Evolutionary conservation across 176 grass and related monocot species (phyloP).

Genomic region (Oryza glumipatula): DNA sequence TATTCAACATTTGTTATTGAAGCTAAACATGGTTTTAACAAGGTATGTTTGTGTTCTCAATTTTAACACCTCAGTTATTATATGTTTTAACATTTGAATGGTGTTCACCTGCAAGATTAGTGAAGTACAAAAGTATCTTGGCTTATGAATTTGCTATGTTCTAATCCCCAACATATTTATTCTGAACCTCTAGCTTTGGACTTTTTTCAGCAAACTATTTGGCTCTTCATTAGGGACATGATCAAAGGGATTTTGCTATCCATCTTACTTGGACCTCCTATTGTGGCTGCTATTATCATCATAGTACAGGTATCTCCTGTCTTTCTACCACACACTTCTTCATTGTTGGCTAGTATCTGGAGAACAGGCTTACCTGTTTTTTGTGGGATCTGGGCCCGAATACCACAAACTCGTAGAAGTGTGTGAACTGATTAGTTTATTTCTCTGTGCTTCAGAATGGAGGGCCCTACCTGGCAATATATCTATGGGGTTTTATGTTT

Average conservation of each 20-base stretch:
- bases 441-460: conserved; percentile 75
- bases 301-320: conserved; percentile 83
- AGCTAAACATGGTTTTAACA: conserved; percentile 93
- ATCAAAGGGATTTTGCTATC: conserved; percentile 90
- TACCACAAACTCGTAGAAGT: conserved; percentile 3
- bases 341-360: neutral
- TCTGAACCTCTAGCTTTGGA: conserved; percentile 30
- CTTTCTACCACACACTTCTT: conserved; percentile 17
- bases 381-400: neutral
- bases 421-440: conserved; percentile 8
- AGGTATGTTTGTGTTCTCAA: conserved; percentile 46
- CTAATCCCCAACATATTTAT: conserved; percentile 26
- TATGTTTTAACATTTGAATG: conserved; percentile 6
- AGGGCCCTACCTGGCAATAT: conserved; percentile 97
- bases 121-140: neutral
- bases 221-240: conserved; percentile 91
- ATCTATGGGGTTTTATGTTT: conserved; percentile 99
- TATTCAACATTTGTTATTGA: conserved; percentile 98
- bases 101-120: neutral
- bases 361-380: neutral
- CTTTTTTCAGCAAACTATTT: conserved; percentile 85
- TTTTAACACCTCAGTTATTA: conserved; percentile 1
- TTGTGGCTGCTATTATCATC: conserved; percentile 86
- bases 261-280: conserved; percentile 81
- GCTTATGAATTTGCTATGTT: conserved; percentile 16